phyloP scores from a whole-genome alignment of 129 eudicot species.

The Pulicaria dysenterica region DNA sequence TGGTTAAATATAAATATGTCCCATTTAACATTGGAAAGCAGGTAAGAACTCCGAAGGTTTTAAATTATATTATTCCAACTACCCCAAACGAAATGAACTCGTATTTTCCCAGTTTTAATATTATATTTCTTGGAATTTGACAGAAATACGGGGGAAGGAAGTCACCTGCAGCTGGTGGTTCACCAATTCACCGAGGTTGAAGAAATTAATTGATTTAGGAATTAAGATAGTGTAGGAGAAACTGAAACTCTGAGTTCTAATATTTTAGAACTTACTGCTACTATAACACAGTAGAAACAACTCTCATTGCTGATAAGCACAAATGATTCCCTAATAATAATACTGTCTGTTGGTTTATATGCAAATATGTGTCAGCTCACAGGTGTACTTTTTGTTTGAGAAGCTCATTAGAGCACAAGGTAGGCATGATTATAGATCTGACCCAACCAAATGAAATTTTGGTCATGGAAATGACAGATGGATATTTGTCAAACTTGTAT shows the following conservation, averaged over 20 bases:
- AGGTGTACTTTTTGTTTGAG: slow-evolving; percentile 29
- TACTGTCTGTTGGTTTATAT: slow-evolving; percentile 28
- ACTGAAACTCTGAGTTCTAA: slow-evolving; percentile 28
- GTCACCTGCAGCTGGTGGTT: slow-evolving; percentile 36
- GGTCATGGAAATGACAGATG: slow-evolving; percentile 42
- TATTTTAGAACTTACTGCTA: slow-evolving; percentile 2
- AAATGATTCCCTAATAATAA: slow-evolving; percentile 32
- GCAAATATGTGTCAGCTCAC: slow-evolving; percentile 26
- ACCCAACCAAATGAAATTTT: slow-evolving; percentile 32
- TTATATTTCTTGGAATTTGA: not conserved
- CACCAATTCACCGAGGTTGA: slow-evolving; percentile 45
- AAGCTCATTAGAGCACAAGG: slow-evolving; percentile 29
- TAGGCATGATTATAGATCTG: slow-evolving; percentile 30
- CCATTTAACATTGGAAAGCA: slow-evolving; percentile 61
- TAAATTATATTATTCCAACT: not conserved
- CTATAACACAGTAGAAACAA: slow-evolving; percentile 25
- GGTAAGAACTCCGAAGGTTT: slow-evolving; percentile 33
- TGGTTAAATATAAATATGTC: slow-evolving; percentile 63
- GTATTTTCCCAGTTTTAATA: not conserved
- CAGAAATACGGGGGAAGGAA: slow-evolving; percentile 62
- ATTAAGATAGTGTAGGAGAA: slow-evolving; percentile 38
- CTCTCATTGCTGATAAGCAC: slow-evolving; percentile 15
- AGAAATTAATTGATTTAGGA: slow-evolving; percentile 24
- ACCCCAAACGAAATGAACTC: slow-evolving; percentile 6
- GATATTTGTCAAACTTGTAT: slow-evolving; percentile 31